Base-by-base conservation (phyloP, 495 filamentous ascomycete species). In the Lentithecium fluviatile region DNA sequence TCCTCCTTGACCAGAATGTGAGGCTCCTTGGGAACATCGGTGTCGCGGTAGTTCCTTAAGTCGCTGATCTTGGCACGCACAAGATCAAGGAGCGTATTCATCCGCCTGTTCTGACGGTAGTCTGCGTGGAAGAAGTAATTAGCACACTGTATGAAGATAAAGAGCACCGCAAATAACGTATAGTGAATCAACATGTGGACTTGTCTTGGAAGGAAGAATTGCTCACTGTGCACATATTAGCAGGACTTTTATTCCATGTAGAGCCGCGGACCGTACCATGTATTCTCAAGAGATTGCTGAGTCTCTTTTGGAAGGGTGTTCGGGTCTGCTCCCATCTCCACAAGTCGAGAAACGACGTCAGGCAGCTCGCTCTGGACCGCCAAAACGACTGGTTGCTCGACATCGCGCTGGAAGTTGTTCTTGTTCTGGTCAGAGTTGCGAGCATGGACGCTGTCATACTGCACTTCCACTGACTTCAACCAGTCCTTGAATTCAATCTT, bases 351-450 rank as follows among this genome's bases (percentile, higher is more conserved):
- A 5, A 81, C 84, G 12, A 82, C 46, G 2, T 75, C 64, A 0
- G 82, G 83, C 36, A 82, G 66, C 10, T 80, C 65, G 6, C 75
- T 77, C 1, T 71, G 53, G 2, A 86, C 73, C 0, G 87, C 87
- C 5, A 78, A 48, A 2, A 88, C 66, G 32, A 90, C 71, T 0
- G 87, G 87, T 67, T 90, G 87, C 23, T 77, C 70, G 0, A 76
- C 53, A 13, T 54, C 52, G 8, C 65, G 19, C 0, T 75, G 47
- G 66, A 79, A 84, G 0, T 46, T 25, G 0, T 67, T 62, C 45
- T 78, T 56, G 43, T 82, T 82, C 1, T 69, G 51, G 15, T 84
- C 76, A 0, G 68, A 51, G 34, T 68, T 64, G 1, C 65, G 54
- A 3, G 64, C 51, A 8, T 49, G 20, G 7, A 56, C 21, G 17